Percentiles rank a stretch among this genome's conserved stretches.
Evolutionary conservation across 257 asterid genomes (phyloP).

Genomic region (Penstemon davidsonii): DNA sequence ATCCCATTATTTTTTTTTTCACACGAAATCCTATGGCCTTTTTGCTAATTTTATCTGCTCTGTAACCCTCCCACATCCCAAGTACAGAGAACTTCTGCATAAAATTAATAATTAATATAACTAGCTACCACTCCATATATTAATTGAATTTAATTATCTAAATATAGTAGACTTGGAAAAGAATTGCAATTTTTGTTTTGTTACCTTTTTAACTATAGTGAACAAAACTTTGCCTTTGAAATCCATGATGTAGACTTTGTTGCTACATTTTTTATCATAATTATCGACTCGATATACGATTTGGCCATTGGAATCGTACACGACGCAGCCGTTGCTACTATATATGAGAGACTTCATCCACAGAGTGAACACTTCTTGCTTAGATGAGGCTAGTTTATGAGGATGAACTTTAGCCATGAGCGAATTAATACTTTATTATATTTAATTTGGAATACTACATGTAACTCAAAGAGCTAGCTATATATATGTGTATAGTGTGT

Average conservation of each 20-base stretch:
- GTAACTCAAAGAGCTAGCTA: too few species aligned
- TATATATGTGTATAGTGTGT: not conserved
- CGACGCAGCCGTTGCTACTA: constrained; percentile 43
- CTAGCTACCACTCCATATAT: not conserved
- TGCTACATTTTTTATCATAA: constrained; percentile 28
- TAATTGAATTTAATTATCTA: not conserved
- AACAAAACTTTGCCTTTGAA: constrained; percentile 32
- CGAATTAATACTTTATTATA: not conserved
- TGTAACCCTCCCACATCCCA: constrained; percentile 41
- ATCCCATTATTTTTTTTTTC: constrained; percentile 28
- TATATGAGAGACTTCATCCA: constrained; percentile 51
- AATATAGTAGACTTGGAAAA: not conserved
- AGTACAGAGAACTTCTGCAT: constrained; percentile 31
- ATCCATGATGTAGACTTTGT: constrained; percentile 40
- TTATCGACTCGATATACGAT: constrained; percentile 44
- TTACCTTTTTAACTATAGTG: constrained; percentile 39
- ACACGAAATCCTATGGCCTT: constrained; percentile 26
- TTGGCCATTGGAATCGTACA: constrained; percentile 35
- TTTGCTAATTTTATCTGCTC: constrained; percentile 19
- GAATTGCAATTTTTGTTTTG: not conserved
- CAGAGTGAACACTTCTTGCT: constrained; percentile 42
- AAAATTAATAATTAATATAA: not conserved
- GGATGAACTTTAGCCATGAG: constrained; percentile 47
- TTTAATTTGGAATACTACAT: too few species aligned
- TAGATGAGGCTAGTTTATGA: constrained; percentile 24